Percentiles rank a stretch among this genome's conserved stretches.
Evolutionary conservation across 148 eudicot species (phyloP).

Genomic region (Rhododendron mucronatum): DNA sequence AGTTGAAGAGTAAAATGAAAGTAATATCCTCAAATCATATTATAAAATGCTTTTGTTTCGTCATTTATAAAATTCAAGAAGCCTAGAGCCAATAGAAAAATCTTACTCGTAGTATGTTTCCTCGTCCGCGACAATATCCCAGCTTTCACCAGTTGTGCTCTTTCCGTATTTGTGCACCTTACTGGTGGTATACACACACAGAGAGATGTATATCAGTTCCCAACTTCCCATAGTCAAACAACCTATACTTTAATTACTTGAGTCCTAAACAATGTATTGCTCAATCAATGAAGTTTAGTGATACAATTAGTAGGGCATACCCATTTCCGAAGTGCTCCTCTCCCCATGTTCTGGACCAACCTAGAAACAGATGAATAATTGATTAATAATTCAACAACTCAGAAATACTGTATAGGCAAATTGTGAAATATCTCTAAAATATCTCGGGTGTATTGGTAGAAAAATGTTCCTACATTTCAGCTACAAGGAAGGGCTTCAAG

Average conservation of each 20-base stretch:
- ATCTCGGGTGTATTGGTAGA: not conserved
- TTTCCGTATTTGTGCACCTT: constrained; percentile 97
- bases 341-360: constrained; percentile 99
- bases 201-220: not conserved
- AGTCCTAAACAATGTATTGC: not conserved
- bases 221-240: not conserved
- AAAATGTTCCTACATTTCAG: not conserved
- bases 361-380: constrained; percentile 25
- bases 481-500: not conserved
- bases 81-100: not conserved
- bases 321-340: constrained; percentile 98
- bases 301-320: constrained; percentile 30
- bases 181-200: constrained; percentile 24
- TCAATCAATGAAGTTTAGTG: not conserved
- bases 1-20: not conserved
- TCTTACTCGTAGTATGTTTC: constrained; percentile 93
- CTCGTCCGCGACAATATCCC: constrained; percentile 95
- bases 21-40: not conserved
- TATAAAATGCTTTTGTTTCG: not conserved
- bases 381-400: not conserved
- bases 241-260: not conserved
- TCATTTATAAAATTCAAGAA: not conserved
- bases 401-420: no score
- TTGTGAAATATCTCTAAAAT: not conserved
- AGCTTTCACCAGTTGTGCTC: constrained; percentile 94